A percentile compares a stretch with the other conserved stretches of the same genome.
These are phyloP conservation scores for Luffa acutangula DNA, from an alignment of 306 rosid species.

Conservation along the genomic window DNA sequence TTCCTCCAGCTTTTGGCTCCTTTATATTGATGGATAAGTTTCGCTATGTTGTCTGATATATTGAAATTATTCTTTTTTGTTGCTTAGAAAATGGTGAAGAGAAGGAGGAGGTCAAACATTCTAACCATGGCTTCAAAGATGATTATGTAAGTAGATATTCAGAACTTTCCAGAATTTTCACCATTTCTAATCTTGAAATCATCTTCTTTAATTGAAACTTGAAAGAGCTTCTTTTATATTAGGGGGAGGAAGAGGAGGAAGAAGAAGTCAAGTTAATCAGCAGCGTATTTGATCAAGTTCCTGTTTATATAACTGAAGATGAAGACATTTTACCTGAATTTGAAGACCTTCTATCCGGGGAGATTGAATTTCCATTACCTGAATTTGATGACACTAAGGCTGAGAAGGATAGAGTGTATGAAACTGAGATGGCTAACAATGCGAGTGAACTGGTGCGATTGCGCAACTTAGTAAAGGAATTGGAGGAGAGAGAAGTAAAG, in stretches of 20 bases:
- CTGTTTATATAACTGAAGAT: conserved; percentile 24
- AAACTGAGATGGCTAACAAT: conserved; percentile 70
- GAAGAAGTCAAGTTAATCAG: conserved; percentile 82
- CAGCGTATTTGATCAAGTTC: conserved; percentile 63
- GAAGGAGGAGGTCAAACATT: conserved; percentile 36
- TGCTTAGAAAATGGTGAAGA: conserved; percentile 50
- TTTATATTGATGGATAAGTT: neutral
- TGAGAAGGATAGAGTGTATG: conserved; percentile 48
- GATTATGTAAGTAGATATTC: conserved; percentile 39
- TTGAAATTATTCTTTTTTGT: neutral
- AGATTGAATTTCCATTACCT: conserved; percentile 65
- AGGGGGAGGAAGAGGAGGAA: conserved; percentile 60
- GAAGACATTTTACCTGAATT: conserved; percentile 78
- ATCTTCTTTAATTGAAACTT: neutral
- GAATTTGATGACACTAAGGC: conserved; percentile 16
- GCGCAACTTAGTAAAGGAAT: conserved; percentile 55
- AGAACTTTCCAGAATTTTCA: neutral
- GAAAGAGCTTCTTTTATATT: conserved; percentile 17
- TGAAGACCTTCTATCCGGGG: conserved; percentile 84
- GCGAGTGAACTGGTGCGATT: conserved; percentile 66
- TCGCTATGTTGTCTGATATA: neutral
- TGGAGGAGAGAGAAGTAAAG: conserved; percentile 98
- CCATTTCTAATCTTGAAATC: neutral
- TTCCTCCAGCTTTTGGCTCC: neutral
- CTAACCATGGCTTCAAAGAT: conserved; percentile 32